Evolutionary conservation across 805 yeast genomes (phyloP).

Genomic region (Candida chauliodis): DNA sequence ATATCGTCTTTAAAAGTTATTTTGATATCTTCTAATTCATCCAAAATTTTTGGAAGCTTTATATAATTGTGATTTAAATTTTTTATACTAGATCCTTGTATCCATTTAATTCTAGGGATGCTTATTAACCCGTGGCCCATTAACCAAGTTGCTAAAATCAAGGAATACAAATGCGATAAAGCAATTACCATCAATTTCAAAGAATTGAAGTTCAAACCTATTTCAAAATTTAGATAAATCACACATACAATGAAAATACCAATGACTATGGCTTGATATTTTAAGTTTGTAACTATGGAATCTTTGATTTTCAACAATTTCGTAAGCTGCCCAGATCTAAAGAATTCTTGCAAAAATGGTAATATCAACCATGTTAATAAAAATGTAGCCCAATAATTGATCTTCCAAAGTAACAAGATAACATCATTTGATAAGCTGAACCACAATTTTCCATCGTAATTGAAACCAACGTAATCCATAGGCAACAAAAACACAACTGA

Average conservation of each 20-base stretch:
- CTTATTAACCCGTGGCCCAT: slow-evolving; percentile 79
- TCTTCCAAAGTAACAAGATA: slow-evolving; percentile 63
- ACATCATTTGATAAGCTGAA: slow-evolving; percentile 45
- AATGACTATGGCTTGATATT: slow-evolving; percentile 58
- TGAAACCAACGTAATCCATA: slow-evolving; percentile 62
- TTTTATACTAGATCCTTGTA: slow-evolving; percentile 26
- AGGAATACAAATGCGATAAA: slow-evolving; percentile 70
- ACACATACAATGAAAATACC: slow-evolving; percentile 51
- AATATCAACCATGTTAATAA: slow-evolving; percentile 72
- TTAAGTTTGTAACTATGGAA: slow-evolving; percentile 53
- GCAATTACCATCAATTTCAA: slow-evolving; percentile 71
- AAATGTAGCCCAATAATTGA: slow-evolving; percentile 79
- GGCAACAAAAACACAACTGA: slow-evolving; percentile 74
- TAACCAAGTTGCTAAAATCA: slow-evolving; percentile 73
- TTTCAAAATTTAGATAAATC: slow-evolving; percentile 53
- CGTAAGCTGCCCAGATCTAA: slow-evolving; percentile 63
- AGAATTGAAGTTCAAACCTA: slow-evolving; percentile 48
- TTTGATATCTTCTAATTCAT: slow-evolving; percentile 59
- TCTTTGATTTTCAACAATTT: slow-evolving; percentile 46
- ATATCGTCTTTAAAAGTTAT: slow-evolving; percentile 61
- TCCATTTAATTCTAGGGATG: slow-evolving; percentile 54
- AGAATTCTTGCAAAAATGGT: slow-evolving; percentile 72
- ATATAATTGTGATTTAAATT: slow-evolving; percentile 41
- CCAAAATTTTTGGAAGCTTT: slow-evolving; percentile 55
- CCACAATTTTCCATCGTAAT: slow-evolving; percentile 31